phyloP scores from a whole-genome alignment of 208 protist species.

The Crithidia expoeki region DNA sequence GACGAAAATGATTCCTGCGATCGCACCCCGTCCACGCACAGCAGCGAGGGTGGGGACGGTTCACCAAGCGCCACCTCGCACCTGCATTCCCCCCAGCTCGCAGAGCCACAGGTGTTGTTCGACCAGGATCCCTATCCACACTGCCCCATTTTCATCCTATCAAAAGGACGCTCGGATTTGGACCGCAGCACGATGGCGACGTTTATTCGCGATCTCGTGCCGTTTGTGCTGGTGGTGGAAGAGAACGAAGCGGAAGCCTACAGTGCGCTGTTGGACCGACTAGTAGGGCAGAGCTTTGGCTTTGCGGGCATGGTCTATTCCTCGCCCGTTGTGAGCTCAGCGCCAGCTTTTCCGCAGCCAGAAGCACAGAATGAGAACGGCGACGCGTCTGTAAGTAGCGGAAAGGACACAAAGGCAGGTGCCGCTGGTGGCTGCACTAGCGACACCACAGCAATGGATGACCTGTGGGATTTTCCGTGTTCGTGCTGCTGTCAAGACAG shows the following conservation, averaged over 20 bases:
- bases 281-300: slow-evolving; percentile 62
- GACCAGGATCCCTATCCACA: slow-evolving; percentile 52
- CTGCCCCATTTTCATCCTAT: slow-evolving; percentile 85
- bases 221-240: slow-evolving; percentile 85
- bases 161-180: slow-evolving; percentile 67
- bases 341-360: background rate
- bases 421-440: background rate
- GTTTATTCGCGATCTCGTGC: slow-evolving; percentile 71
- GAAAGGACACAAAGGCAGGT: background rate
- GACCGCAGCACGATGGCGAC: slow-evolving; percentile 64
- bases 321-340: background rate
- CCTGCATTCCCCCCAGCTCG: slow-evolving; percentile 4
- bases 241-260: slow-evolving; percentile 61
- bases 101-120: slow-evolving; percentile 5
- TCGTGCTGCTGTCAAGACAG: slow-evolving; percentile 19
- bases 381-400: background rate
- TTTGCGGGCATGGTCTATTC: slow-evolving; percentile 37
- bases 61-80: background rate
- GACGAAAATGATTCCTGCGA: slow-evolving; percentile 24
- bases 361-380: background rate
- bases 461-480: slow-evolving; percentile 35
- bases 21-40: slow-evolving; percentile 18
- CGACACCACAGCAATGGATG: background rate
- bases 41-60: background rate
- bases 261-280: slow-evolving; percentile 52